Conservation (phyloP, 2,329 filamentous ascomycete species). For the Metarhizium album region DNA sequence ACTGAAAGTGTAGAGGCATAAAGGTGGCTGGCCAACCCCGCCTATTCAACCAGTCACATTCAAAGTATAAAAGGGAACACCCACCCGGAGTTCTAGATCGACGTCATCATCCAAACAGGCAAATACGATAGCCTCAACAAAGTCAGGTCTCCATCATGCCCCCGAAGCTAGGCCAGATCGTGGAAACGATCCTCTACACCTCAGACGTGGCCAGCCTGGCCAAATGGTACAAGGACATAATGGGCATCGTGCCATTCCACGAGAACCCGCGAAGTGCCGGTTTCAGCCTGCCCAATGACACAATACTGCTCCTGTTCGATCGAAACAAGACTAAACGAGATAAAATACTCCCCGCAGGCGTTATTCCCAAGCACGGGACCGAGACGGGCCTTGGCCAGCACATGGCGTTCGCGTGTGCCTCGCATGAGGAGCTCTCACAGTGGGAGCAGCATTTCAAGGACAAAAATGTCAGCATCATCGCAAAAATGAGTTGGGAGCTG, state of each 20-base stretch:
- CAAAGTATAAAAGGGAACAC: too few species aligned
- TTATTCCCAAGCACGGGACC: conserved; percentile 4
- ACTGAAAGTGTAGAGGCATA: too few species aligned
- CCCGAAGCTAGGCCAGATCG: conserved; percentile 3
- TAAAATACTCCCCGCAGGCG: neutral
- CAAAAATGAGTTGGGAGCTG: neutral
- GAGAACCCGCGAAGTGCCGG: neutral
- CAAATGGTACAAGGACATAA: conserved; percentile 1
- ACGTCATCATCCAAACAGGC: neutral
- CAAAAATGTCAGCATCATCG: neutral
- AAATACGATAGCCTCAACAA: neutral
- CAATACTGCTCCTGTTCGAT: conserved; percentile 2
- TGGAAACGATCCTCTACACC: conserved; percentile 5
- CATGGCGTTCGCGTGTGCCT: conserved; percentile 4
- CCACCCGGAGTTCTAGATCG: neutral
- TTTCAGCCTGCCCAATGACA: neutral
- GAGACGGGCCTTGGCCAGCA: conserved; percentile 4
- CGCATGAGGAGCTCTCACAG: neutral
- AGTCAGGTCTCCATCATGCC: neutral
- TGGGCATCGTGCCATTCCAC: neutral
- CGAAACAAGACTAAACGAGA: neutral
- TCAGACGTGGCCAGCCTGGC: conserved; percentile 1
- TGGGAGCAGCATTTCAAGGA: conserved; percentile 3
- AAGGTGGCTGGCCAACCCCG: too few species aligned
- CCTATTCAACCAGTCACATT: too few species aligned